Evolutionary conservation across 1,284 basidiomycete genomes (phyloP).

Genomic region (Spongispora temasekensis): DNA sequence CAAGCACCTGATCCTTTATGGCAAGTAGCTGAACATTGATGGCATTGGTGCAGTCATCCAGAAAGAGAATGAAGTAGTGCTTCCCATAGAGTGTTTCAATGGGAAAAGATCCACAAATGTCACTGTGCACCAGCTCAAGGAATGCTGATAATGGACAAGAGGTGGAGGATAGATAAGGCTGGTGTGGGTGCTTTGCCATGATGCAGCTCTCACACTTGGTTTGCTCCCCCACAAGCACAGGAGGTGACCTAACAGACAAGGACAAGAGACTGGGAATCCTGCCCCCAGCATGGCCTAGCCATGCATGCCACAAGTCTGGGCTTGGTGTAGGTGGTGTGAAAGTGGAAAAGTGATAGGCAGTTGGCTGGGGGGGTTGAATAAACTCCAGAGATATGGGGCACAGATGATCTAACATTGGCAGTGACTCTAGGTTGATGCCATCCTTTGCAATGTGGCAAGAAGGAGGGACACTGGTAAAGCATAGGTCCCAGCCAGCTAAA

Average conservation of each 20-base stretch:
- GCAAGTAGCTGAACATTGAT: neutral
- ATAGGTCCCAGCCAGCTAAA: no score
- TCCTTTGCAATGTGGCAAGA: no score
- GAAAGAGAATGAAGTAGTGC: neutral
- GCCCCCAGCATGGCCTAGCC: neutral
- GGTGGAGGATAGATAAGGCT: no score
- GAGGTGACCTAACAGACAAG: neutral
- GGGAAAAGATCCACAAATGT: neutral
- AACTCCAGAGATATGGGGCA: neutral
- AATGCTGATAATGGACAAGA: fast-evolving
- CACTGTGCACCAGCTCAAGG: neutral
- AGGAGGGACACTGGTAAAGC: no score
- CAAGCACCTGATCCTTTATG: neutral
- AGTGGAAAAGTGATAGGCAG: neutral
- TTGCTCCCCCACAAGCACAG: neutral
- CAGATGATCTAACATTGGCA: no score
- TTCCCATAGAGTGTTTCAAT: neutral
- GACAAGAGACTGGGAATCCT: neutral
- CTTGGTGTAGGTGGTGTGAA: neutral
- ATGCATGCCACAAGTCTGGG: neutral
- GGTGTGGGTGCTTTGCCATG: neutral
- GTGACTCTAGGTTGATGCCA: no score
- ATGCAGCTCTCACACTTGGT: neutral
- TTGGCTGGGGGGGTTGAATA: neutral
- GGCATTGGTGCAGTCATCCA: neutral